Evolutionary conservation across 306 rosid genomes (phyloP).

Genomic region (Lablab purpureus): DNA sequence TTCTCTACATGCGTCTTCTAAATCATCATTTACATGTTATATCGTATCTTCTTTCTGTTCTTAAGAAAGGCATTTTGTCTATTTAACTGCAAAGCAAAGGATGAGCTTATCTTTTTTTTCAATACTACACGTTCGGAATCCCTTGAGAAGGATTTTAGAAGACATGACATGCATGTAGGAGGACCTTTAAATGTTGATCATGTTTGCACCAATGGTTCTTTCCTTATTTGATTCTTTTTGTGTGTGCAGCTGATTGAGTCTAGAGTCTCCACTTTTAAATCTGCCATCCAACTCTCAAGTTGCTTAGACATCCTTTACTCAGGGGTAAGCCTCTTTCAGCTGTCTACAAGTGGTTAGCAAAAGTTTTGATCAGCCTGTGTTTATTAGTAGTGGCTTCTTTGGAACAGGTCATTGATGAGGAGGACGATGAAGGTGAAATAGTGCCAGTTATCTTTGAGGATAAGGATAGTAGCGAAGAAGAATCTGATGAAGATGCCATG

Average conservation of each 20-base stretch:
- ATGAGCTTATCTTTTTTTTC: background rate
- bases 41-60: conserved; percentile 8
- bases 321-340: conserved; percentile 45
- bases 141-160: background rate
- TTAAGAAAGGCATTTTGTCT: background rate
- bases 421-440: conserved; percentile 44
- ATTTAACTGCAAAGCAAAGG: background rate
- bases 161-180: conserved; percentile 21
- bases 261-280: conserved; percentile 65
- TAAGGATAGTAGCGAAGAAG: conserved; percentile 59
- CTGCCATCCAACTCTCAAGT: conserved; percentile 62
- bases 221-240: background rate
- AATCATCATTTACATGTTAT: background rate
- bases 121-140: background rate
- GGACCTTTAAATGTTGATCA: background rate
- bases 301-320: conserved; percentile 62
- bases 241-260: conserved; percentile 72
- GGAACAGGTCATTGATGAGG: conserved; percentile 59
- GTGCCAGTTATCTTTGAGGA: conserved; percentile 61
- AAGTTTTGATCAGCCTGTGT: conserved; percentile 2
- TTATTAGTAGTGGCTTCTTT: background rate
- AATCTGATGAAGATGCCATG: conserved; percentile 52
- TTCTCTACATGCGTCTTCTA: background rate
- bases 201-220: background rate
- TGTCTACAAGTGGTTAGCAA: background rate